phyloP scores from a whole-genome alignment of 495 filamentous ascomycete genomes.

The Hypoxylon fuscum region DNA sequence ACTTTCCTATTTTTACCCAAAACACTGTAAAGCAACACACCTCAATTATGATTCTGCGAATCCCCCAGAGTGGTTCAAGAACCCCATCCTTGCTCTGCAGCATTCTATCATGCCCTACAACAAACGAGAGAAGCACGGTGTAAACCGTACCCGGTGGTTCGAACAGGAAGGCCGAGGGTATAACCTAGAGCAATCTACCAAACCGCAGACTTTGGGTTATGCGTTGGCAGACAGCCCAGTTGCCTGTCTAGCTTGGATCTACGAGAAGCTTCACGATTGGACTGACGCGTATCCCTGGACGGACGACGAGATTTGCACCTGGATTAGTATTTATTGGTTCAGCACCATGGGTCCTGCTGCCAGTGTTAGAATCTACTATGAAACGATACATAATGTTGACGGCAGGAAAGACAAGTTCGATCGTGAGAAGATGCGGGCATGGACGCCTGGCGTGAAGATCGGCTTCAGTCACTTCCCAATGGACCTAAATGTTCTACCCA shows the following conservation, averaged over 20 bases:
- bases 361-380: slow-evolving; percentile 69
- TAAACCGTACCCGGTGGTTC: slow-evolving; percentile 63
- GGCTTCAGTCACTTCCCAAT: slow-evolving; percentile 64
- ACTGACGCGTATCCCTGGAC: slow-evolving; percentile 73
- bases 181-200: slow-evolving; percentile 63
- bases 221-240: slow-evolving; percentile 68
- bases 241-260: slow-evolving; percentile 70
- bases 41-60: slow-evolving; percentile 65
- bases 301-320: slow-evolving; percentile 72
- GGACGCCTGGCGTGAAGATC: slow-evolving; percentile 59
- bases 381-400: slow-evolving; percentile 47
- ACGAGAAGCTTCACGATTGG: slow-evolving; percentile 76
- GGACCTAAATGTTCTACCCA: slow-evolving; percentile 63
- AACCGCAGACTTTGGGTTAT: slow-evolving; percentile 70
- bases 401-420: slow-evolving; percentile 34
- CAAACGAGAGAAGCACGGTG: slow-evolving; percentile 51
- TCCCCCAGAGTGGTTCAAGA: slow-evolving; percentile 44
- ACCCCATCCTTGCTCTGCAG: slow-evolving; percentile 56
- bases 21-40: slow-evolving; percentile 68
- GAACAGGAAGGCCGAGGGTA: slow-evolving; percentile 63
- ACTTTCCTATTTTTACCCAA: slow-evolving; percentile 65
- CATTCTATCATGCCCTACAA: slow-evolving; percentile 50
- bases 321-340: slow-evolving; percentile 72
- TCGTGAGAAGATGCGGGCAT: slow-evolving; percentile 31
- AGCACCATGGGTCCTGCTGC: slow-evolving; percentile 64